A percentile compares a stretch with the other conserved stretches of the same genome.
Conservation (phyloP, 148 eudicot genomes). For the Camellia lanceoleosa region DNA sequence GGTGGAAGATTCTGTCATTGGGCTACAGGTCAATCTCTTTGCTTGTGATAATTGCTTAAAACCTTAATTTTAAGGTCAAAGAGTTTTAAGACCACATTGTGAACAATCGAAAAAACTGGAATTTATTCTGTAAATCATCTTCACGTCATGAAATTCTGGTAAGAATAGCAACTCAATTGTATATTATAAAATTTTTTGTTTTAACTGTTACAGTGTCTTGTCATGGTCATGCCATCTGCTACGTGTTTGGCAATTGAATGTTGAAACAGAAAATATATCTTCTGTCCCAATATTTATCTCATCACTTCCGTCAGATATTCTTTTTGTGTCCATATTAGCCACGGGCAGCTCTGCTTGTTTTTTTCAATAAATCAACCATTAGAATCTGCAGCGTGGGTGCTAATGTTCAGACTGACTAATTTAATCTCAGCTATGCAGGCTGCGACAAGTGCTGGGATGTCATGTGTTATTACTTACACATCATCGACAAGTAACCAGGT, state of each 20-base stretch:
- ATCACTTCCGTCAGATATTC: background rate
- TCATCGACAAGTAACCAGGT: conserved; percentile 91
- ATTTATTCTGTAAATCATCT: background rate
- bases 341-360: background rate
- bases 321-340: background rate
- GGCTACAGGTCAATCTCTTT: conserved; percentile 66
- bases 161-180: background rate
- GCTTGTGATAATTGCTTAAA: background rate
- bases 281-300: background rate
- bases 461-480: conserved; percentile 81
- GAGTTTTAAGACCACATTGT: background rate
- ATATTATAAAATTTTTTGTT: background rate
- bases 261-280: background rate
- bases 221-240: background rate
- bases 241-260: background rate
- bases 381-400: background rate
- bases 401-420: background rate
- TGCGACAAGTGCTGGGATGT: conserved; percentile 90
- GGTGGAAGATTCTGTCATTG: conserved; percentile 93
- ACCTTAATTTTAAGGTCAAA: background rate
- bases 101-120: background rate
- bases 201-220: background rate
- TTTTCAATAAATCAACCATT: background rate
- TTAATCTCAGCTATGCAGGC: conserved; percentile 49
- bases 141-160: background rate